phyloP scores from a whole-genome alignment of 768 basidiomycete genomes.

The Calvatia gigantea region DNA sequence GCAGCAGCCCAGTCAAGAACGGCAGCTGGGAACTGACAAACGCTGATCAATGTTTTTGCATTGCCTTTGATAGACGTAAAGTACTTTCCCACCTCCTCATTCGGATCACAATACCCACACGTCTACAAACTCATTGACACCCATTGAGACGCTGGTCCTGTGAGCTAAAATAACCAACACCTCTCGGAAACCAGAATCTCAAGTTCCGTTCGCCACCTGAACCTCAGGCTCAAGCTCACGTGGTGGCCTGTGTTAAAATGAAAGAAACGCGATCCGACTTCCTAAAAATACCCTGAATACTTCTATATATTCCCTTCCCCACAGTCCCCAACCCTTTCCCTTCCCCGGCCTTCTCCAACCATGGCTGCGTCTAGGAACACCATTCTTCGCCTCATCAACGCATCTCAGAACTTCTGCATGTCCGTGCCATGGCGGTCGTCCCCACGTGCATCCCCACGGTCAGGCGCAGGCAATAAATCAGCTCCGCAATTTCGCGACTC shows the following conservation, averaged over 20 bases:
- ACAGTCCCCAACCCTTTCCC: neutral
- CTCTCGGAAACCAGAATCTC: no score
- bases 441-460: constrained; percentile 38
- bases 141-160: no score
- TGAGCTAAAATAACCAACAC: no score
- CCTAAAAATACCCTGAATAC: neutral
- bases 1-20: constrained; percentile 7
- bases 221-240: no score
- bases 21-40: no score
- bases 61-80: no score
- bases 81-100: constrained; percentile 39
- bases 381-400: constrained; percentile 72
- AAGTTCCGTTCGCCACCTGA: constrained; percentile 57
- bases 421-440: constrained; percentile 72
- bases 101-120: constrained; percentile 23
- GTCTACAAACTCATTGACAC: no score
- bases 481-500: constrained; percentile 73
- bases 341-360: constrained; percentile 13
- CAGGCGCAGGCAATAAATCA: constrained; percentile 52
- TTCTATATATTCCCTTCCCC: neutral
- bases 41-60: no score
- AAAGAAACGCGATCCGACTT: neutral
- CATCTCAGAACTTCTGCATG: constrained; percentile 71
- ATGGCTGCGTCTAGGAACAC: constrained; percentile 57
- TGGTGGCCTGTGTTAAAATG: neutral